These are phyloP conservation scores for Eutypa lata DNA, from an alignment of 2,329 filamentous ascomycete species.

Conservation along the genomic window DNA sequence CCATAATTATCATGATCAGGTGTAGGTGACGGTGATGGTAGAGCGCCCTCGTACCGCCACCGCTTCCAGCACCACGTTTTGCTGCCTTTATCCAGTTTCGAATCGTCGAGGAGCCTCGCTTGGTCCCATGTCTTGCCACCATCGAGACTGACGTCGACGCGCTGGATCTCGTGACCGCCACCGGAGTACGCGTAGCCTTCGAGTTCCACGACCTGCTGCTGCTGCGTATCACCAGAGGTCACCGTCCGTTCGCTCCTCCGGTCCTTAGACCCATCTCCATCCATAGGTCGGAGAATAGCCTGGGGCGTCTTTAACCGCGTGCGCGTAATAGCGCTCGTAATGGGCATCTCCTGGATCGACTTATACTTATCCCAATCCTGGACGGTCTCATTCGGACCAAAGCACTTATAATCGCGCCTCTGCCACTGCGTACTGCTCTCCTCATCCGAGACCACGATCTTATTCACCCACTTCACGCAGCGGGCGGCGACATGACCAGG, in stretches of 20 bases:
- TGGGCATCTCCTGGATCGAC: constrained; percentile 65
- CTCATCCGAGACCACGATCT: constrained; percentile 62
- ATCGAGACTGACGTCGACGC: constrained; percentile 66
- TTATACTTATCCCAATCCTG: constrained; percentile 62
- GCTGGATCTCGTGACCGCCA: constrained; percentile 61
- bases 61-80: constrained; percentile 62
- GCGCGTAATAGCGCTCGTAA: constrained; percentile 63
- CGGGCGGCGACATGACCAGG: constrained; percentile 65
- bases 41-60: constrained; percentile 54
- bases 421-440: constrained; percentile 66
- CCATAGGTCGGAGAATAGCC: constrained; percentile 1
- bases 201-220: constrained; percentile 30
- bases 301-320: constrained; percentile 22
- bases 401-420: constrained; percentile 65
- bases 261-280: constrained; percentile 9
- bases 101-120: constrained; percentile 54
- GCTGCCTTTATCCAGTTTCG: constrained; percentile 32
- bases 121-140: constrained; percentile 63
- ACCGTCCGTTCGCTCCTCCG: not conserved
- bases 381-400: constrained; percentile 59
- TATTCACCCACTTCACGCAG: constrained; percentile 67
- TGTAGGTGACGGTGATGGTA: constrained; percentile 30
- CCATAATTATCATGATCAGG: no score
- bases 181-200: constrained; percentile 67
- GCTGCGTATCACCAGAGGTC: not conserved